Conservation (phyloP, 2,329 filamentous ascomycete species). For the Magnaporthiopsis incrustans region DNA sequence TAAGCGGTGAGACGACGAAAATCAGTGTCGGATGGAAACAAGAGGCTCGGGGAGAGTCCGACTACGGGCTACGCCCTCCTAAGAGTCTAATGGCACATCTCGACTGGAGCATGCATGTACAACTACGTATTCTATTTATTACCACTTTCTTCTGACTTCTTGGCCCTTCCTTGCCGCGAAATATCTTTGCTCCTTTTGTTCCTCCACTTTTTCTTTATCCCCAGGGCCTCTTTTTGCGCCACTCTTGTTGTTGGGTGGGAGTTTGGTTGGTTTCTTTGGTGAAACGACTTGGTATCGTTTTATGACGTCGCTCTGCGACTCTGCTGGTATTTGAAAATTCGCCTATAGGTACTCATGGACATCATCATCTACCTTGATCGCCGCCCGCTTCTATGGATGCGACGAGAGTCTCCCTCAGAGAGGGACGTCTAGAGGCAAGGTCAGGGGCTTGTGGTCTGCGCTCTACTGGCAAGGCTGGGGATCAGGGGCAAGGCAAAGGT, state of each 20-base stretch:
- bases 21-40: neutral
- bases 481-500: too few relatives aligned
- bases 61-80: neutral
- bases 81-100: neutral
- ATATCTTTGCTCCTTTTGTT: slow-evolving; percentile 10
- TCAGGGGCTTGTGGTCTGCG: too few relatives aligned
- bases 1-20: neutral
- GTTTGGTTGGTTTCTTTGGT: slow-evolving; percentile 2
- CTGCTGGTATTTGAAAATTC: neutral
- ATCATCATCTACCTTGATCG: neutral
- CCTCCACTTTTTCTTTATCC: slow-evolving; percentile 14
- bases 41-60: neutral
- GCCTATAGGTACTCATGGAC: neutral
- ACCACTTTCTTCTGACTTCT: slow-evolving; percentile 1
- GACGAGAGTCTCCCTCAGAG: neutral
- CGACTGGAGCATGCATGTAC: neutral
- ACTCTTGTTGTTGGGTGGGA: neutral
- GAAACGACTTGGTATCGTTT: neutral
- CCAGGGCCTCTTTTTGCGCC: slow-evolving; percentile 7
- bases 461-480: too few relatives aligned
- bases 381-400: too few relatives aligned
- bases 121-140: slow-evolving; percentile 13
- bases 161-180: slow-evolving; percentile 10
- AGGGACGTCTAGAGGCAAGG: neutral
- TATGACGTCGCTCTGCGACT: neutral